Conservation (phyloP, 169 alveolate genomes). For the Plasmodium ovale region DNA sequence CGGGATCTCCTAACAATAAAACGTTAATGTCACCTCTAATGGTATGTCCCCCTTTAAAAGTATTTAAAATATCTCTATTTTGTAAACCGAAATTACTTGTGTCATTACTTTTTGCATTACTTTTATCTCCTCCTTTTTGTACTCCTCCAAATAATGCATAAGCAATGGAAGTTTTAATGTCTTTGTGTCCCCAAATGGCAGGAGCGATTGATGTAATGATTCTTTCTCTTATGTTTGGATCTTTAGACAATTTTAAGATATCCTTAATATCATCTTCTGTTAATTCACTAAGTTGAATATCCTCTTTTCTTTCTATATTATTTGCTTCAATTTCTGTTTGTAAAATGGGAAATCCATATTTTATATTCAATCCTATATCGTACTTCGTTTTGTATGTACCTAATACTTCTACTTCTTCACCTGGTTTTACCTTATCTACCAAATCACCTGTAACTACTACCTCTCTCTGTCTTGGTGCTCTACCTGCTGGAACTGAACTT, state of each 20-base stretch:
- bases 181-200: slow-evolving; percentile 97
- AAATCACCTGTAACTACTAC: slow-evolving; percentile 96
- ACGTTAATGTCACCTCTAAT: slow-evolving; percentile 98
- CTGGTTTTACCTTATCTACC: slow-evolving; percentile 98
- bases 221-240: slow-evolving; percentile 95
- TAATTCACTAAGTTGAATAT: slow-evolving; percentile 90
- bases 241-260: slow-evolving; percentile 92
- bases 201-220: slow-evolving; percentile 98
- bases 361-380: slow-evolving; percentile 94
- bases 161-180: slow-evolving; percentile 93
- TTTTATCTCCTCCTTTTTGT: slow-evolving; percentile 82
- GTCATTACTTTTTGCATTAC: slow-evolving; percentile 55
- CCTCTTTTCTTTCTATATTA: slow-evolving; percentile 93
- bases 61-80: slow-evolving; percentile 89
- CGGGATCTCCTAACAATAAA: slow-evolving; percentile 97
- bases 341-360: slow-evolving; percentile 97
- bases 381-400: slow-evolving; percentile 96
- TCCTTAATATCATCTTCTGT: slow-evolving; percentile 95
- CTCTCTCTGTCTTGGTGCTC: slow-evolving; percentile 99
- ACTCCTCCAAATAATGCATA: slow-evolving; percentile 96
- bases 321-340: slow-evolving; percentile 97
- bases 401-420: slow-evolving; percentile 98
- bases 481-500: slow-evolving; percentile 98
- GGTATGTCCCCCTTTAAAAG: slow-evolving; percentile 94
- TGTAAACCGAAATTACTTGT: slow-evolving; percentile 57